phyloP scores from a whole-genome alignment of 2,329 filamentous ascomycete species.

The Ophiostoma angusticollis region DNA sequence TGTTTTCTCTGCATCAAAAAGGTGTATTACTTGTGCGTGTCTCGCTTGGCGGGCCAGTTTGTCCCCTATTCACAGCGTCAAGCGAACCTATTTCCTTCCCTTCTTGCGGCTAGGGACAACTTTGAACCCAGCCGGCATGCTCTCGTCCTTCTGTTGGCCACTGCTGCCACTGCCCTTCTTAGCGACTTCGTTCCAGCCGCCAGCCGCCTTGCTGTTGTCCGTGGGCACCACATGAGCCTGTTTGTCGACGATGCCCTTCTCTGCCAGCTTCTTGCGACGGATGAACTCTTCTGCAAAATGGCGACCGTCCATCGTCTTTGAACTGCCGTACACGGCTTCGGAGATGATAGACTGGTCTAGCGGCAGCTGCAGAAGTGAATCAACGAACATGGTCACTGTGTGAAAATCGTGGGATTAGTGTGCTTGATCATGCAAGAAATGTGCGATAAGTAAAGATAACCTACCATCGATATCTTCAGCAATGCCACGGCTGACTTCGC shows the following conservation, averaged over 20 bases:
- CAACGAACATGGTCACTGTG: conserved; percentile 67
- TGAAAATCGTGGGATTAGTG: conserved; percentile 1
- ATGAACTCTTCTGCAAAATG: conserved; percentile 94
- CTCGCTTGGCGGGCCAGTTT: too few relatives aligned
- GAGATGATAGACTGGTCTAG: conserved; percentile 70
- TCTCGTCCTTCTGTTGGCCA: conserved; percentile 31
- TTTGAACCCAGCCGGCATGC: conserved; percentile 57
- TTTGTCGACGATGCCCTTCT: conserved; percentile 71
- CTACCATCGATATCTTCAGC: conserved; percentile 39
- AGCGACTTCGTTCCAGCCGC: conserved; percentile 92
- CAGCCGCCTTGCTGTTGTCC: conserved; percentile 33
- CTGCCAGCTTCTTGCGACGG: conserved; percentile 81
- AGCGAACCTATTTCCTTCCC: conserved; percentile 60
- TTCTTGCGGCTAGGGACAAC: conserved; percentile 90
- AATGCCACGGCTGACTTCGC: conserved; percentile 64
- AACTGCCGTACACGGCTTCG: conserved; percentile 77
- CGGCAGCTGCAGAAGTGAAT: conserved; percentile 61
- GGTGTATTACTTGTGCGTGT: too few relatives aligned
- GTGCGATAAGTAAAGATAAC: conserved; percentile 16
- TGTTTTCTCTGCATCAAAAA: too few relatives aligned
- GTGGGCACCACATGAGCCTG: conserved; percentile 33
- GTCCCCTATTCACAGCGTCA: too few relatives aligned
- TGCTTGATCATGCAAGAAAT: background rate
- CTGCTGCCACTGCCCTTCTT: conserved; percentile 61
- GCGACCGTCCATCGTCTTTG: conserved; percentile 78